Evolutionary conservation across 2,329 filamentous ascomycete species (phyloP).

Genomic region (Conoideocrella luteorostrata): DNA sequence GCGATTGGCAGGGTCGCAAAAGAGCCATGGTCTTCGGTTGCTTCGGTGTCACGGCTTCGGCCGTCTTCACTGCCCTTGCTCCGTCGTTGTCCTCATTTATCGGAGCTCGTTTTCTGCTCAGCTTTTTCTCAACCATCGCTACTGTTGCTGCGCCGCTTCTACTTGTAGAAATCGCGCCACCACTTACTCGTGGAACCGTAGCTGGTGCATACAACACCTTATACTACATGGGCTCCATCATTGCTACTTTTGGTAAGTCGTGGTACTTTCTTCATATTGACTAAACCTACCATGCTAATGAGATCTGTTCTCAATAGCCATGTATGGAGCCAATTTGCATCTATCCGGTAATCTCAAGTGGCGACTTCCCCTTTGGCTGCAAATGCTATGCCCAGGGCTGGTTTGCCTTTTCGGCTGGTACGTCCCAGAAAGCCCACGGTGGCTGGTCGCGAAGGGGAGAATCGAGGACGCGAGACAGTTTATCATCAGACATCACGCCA

Average conservation of each 20-base stretch:
- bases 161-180: constrained; percentile 54
- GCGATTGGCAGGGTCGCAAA: constrained; percentile 36
- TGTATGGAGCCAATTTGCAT: constrained; percentile 12
- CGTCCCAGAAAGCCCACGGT: constrained; percentile 27
- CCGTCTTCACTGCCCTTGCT: constrained; percentile 40
- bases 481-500: constrained; percentile 31
- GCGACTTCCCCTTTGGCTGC: constrained; percentile 27
- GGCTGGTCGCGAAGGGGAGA: constrained; percentile 20
- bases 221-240: constrained; percentile 29
- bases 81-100: constrained; percentile 40
- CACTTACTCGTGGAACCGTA: constrained; percentile 49
- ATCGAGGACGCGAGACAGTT: constrained; percentile 26
- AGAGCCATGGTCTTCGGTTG: constrained; percentile 39
- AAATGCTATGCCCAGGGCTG: constrained; percentile 25
- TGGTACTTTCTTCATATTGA: background rate
- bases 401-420: constrained; percentile 23
- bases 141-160: constrained; percentile 51
- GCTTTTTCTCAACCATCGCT: constrained; percentile 49
- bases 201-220: constrained; percentile 43
- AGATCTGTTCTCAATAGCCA: background rate
- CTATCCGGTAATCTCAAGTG: constrained; percentile 16
- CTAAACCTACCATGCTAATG: background rate
- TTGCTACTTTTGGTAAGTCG: constrained; percentile 8
- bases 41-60: constrained; percentile 41
- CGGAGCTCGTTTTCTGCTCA: constrained; percentile 40